A percentile compares a stretch with the other conserved stretches of the same genome.
Conservation (phyloP, 208 protist species). For the Trypanosoma lewisi region DNA sequence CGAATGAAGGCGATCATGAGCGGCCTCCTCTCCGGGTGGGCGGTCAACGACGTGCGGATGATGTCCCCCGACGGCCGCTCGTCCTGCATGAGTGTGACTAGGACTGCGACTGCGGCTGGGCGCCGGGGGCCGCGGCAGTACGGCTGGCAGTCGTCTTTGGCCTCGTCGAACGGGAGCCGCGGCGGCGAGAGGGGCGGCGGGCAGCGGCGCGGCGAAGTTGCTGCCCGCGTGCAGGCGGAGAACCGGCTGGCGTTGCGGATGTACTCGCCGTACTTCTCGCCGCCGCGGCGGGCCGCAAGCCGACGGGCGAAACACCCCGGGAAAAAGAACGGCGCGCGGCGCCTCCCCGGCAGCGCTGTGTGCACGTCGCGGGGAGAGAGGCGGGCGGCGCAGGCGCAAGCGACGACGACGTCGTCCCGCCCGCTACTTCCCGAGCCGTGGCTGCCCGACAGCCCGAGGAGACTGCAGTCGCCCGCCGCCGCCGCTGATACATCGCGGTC, state of each 20-base stretch:
- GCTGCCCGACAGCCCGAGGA: too few species aligned
- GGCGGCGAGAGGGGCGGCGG: neutral
- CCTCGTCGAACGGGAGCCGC: neutral
- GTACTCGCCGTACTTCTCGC: slow-evolving; percentile 12
- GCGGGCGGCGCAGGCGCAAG: neutral
- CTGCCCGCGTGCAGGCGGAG: neutral
- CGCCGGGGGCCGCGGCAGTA: neutral
- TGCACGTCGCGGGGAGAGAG: neutral
- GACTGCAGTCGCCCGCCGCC: neutral
- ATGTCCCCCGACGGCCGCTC: neutral
- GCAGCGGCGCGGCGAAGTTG: too few species aligned
- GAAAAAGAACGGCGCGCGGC: neutral
- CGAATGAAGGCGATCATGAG: slow-evolving; percentile 11
- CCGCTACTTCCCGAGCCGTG: neutral
- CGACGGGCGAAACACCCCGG: too few species aligned
- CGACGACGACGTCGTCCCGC: neutral
- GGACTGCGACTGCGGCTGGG: neutral
- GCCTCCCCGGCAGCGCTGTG: neutral
- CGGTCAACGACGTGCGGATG: neutral
- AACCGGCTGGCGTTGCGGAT: neutral
- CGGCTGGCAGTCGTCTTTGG: slow-evolving; percentile 7
- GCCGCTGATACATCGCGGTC: neutral
- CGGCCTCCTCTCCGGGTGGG: slow-evolving; percentile 15
- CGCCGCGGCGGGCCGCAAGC: neutral
- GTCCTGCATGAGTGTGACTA: neutral